These are phyloP conservation scores for Penicillium fimorum DNA, from an alignment of 495 filamentous ascomycete species.

Conservation along the genomic window DNA sequence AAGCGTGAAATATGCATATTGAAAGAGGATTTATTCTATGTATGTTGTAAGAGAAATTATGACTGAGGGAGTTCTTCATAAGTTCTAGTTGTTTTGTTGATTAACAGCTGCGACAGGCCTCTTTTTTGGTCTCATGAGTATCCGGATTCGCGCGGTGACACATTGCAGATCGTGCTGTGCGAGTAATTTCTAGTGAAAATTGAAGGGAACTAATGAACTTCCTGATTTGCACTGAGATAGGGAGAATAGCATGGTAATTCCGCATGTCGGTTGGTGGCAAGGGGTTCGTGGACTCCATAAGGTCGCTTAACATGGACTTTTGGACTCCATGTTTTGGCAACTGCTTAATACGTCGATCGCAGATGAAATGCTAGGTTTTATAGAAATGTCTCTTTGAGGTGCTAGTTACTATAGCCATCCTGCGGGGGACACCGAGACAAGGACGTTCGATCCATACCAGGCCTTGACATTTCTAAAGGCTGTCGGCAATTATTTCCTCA, in stretches of 20 bases:
- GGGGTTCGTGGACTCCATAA: not conserved
- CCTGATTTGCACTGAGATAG: not conserved
- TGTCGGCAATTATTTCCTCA: no score
- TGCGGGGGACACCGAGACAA: no score
- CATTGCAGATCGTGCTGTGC: slow-evolving; percentile 14
- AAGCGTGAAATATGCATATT: slow-evolving; percentile 35
- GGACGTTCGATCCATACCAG: no score
- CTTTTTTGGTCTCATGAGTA: slow-evolving; percentile 11
- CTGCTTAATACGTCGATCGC: no score
- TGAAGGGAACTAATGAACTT: not conserved
- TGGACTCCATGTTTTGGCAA: no score
- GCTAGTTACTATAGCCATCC: no score
- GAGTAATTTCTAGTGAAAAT: not conserved
- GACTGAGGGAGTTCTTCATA: slow-evolving; percentile 15
- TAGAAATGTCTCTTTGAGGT: no score
- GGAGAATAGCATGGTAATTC: not conserved
- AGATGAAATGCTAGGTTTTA: no score
- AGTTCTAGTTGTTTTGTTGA: not conserved
- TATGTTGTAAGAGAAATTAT: slow-evolving; percentile 37
- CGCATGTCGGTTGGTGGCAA: not conserved
- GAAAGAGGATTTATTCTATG: slow-evolving; percentile 36
- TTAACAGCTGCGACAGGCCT: slow-evolving; percentile 12
- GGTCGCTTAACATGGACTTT: no score
- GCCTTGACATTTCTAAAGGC: no score
- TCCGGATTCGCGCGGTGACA: slow-evolving; percentile 11